Percentiles rank a stretch among this genome's conserved stretches.
These are phyloP conservation scores for Patellifolia procumbens DNA, from an alignment of 179 eudicot species.

Conservation along the genomic window DNA sequence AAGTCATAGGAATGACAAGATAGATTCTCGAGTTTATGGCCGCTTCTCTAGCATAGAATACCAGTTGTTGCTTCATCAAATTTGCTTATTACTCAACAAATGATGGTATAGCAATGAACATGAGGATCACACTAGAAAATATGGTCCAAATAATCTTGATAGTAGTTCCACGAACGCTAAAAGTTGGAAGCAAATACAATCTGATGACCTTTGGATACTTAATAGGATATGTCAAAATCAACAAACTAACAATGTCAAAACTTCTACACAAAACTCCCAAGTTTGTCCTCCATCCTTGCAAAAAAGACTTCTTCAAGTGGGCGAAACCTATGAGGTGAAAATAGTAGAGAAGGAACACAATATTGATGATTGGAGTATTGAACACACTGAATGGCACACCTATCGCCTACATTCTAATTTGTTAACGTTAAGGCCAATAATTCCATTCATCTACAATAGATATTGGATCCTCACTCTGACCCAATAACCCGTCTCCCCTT, in stretches of 20 bases:
- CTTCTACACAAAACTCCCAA: neutral
- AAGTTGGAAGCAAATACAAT: too few species aligned
- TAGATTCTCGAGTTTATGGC: too few species aligned
- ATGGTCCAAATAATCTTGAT: neutral
- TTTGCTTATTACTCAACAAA: too few species aligned
- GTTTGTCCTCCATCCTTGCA: neutral
- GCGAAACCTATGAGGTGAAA: neutral
- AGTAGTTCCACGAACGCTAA: too few species aligned
- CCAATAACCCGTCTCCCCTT: too few species aligned
- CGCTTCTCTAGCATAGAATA: too few species aligned
- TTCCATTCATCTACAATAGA: neutral
- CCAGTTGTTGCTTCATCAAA: too few species aligned
- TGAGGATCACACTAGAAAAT: too few species aligned
- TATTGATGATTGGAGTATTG: neutral
- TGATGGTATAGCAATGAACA: too few species aligned
- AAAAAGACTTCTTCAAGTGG: neutral
- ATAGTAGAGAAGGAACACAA: neutral
- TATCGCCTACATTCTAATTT: neutral
- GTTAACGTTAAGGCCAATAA: neutral
- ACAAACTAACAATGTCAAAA: neutral
- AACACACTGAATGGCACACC: neutral
- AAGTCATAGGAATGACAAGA: too few species aligned
- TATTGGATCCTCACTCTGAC: neutral
- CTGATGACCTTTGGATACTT: neutral
- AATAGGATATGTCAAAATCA: neutral